These are phyloP conservation scores for Fusarium luffae DNA, from an alignment of 2,329 filamentous ascomycete species.

Conservation along the genomic window DNA sequence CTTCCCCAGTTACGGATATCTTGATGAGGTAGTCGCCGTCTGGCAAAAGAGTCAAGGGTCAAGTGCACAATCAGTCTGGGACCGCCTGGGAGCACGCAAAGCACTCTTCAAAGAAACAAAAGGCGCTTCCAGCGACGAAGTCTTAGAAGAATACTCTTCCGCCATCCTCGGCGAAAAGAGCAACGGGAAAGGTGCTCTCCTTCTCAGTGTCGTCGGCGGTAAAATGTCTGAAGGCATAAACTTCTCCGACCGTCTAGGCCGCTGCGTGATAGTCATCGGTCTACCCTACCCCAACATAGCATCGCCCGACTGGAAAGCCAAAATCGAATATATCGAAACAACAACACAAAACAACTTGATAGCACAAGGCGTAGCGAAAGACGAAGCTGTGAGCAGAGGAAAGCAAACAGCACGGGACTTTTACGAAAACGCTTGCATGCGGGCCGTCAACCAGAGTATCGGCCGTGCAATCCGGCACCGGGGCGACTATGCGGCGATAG, in stretches of 20 bases:
- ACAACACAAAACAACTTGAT: conserved; percentile 57
- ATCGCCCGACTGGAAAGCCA: conserved; percentile 92
- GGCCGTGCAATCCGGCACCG: conserved; percentile 90
- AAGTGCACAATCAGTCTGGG: conserved; percentile 63
- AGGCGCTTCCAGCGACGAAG: conserved; percentile 70
- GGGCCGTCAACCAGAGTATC: conserved; percentile 96
- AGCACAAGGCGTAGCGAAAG: conserved; percentile 34
- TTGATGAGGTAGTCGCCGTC: conserved; percentile 74
- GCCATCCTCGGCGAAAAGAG: conserved; percentile 66
- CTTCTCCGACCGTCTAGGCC: conserved; percentile 89
- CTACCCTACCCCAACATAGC: conserved; percentile 92
- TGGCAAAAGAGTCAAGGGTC: conserved; percentile 63
- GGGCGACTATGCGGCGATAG: conserved; percentile 89
- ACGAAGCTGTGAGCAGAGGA: conserved; percentile 47
- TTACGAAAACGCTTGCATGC: conserved; percentile 96
- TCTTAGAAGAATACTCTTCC: conserved; percentile 77
- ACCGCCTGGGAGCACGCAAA: conserved; percentile 68
- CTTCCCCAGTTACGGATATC: conserved; percentile 94
- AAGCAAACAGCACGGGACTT: conserved; percentile 78
- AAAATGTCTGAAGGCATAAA: conserved; percentile 99
- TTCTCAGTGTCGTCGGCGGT: conserved; percentile 92
- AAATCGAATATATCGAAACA: conserved; percentile 85
- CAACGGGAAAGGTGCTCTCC: conserved; percentile 71
- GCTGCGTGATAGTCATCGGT: conserved; percentile 91
- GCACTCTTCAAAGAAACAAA: conserved; percentile 69